Percentiles rank a stretch among this genome's conserved stretches.
These are phyloP conservation scores for Amniculicola lignicola DNA, from an alignment of 495 filamentous ascomycete genomes.

Conservation along the genomic window DNA sequence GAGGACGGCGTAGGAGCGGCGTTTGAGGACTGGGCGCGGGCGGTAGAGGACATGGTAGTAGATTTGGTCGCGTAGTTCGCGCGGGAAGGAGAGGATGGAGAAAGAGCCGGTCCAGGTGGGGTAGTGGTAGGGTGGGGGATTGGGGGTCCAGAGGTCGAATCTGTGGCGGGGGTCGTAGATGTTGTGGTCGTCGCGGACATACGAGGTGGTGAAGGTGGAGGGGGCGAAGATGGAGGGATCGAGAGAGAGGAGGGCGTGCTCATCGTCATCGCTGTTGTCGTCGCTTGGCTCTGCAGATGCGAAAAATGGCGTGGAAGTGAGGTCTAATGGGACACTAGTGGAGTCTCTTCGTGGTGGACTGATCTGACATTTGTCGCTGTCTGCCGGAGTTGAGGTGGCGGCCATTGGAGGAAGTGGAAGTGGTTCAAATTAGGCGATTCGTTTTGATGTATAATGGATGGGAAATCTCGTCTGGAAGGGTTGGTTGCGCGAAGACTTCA, in stretches of 20 bases:
- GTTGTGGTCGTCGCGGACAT: not conserved
- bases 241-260: no score
- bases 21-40: not conserved
- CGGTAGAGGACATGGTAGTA: conserved; percentile 6
- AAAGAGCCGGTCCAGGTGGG: conserved; percentile 15
- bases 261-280: not conserved
- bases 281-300: not conserved
- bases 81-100: conserved; percentile 8
- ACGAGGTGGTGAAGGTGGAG: not conserved
- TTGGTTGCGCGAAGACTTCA: no score
- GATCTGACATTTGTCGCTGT: no score
- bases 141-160: not conserved
- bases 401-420: no score
- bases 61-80: conserved; percentile 20
- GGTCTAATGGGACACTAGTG: no score
- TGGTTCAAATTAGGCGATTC: no score
- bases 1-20: not conserved
- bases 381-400: no score
- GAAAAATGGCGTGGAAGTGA: not conserved
- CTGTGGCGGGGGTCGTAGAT: not conserved
- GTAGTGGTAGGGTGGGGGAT: not conserved
- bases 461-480: no score
- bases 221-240: no score
- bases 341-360: no score
- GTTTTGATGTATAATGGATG: no score